Evolutionary conservation across 2,329 filamentous ascomycete genomes (phyloP), one percentile per base, ranked within the genome.

Genomic region (Penicillium sp.): DNA sequence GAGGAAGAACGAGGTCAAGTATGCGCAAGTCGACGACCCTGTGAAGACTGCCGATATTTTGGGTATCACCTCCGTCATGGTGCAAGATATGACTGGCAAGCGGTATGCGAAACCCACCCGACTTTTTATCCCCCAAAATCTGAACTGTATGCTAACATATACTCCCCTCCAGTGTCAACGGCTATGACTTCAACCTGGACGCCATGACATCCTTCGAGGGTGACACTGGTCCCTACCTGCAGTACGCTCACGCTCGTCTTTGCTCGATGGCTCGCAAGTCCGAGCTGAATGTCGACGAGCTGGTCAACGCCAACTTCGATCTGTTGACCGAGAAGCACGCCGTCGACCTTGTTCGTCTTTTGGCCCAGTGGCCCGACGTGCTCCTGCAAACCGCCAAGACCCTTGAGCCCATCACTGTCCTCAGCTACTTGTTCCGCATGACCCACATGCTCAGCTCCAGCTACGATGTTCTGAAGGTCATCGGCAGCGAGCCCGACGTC

Each of bases 11-110:
- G 83, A 89, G 66, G 81, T 83, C 69, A 99, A 99, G 81, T 99
- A 97, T 75, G 78, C 86, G 53, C 92, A 97, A 75, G 88, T 99
- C 18, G 89, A 88, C 68, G 81, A 97, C 72, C 93, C 93, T 0
- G 86, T 86, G 51, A 83, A 85, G 51, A 89, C 87, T 9, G 92
- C 94, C 57, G 94, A 97, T 77, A 91, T 85, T 10, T 83, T 97
- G 3, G 94, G 93, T 60, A 97, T 97, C 71, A 92, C 89, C 61
- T 89, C 90, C 69, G 93, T 97, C 70, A 97, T 97, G 92, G 91
- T 96, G 18, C 93, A 97, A 76, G 94, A 97, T 70, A 96, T 97
- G 91, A 89, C 85, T 62, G 94, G 93, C 72, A 97, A 97, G 85
- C 85, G 90, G 87, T 88, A 75, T 61, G 82, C 67, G 24, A 10